These are phyloP conservation scores for Gossypium schwendimanii DNA, from an alignment of 441 rosid species.

Conservation along the genomic window DNA sequence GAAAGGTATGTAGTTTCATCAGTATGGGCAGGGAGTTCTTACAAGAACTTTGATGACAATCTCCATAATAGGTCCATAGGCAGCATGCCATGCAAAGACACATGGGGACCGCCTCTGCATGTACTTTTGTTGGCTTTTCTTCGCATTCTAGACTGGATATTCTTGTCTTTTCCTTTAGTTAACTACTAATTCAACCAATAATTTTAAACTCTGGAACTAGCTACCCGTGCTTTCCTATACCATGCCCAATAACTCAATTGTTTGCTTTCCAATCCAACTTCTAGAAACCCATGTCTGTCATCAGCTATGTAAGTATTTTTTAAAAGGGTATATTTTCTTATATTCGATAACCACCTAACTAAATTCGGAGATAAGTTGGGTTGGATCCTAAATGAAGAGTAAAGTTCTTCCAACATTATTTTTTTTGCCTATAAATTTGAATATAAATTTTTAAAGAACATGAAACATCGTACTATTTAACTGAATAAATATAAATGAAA, in stretches of 20 bases:
- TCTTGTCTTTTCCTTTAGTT: background rate
- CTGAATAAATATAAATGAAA: too few relatives aligned
- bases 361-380: too few relatives aligned
- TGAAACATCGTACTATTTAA: too few relatives aligned
- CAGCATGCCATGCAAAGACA: conserved; percentile 1
- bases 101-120: conserved; percentile 23
- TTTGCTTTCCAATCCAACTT: background rate
- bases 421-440: too few relatives aligned
- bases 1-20: background rate
- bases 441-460: too few relatives aligned
- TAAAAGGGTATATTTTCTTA: too few relatives aligned
- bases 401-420: too few relatives aligned
- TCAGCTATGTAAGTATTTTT: background rate
- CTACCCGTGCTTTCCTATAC: background rate
- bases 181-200: background rate
- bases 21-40: conserved; percentile 18
- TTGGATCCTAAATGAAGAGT: too few relatives aligned
- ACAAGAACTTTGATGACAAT: background rate
- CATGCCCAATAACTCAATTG: background rate
- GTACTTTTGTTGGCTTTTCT: conserved; percentile 16
- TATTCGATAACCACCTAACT: too few relatives aligned
- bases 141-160: conserved; percentile 19
- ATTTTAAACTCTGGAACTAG: background rate
- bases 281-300: background rate
- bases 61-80: conserved; percentile 10